Percentiles rank a stretch among this genome's conserved stretches.
These are phyloP conservation scores for Malassezia brasiliensis DNA, from an alignment of 1,284 basidiomycete species.

Conservation along the genomic window DNA sequence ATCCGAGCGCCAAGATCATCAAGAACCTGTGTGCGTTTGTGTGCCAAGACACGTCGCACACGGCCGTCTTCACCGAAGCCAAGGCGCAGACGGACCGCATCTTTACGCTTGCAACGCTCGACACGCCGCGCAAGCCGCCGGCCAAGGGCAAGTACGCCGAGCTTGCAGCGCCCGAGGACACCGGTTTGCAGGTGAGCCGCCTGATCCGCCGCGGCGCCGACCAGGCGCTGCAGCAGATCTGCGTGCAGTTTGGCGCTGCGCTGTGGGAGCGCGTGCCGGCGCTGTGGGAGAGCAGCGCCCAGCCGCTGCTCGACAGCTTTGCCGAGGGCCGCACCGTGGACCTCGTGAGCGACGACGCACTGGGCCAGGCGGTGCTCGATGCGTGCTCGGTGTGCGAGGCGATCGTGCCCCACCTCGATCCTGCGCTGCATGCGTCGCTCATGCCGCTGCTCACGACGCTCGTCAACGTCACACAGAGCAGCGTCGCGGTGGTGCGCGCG, in stretches of 20 bases:
- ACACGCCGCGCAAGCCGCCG: constrained; percentile 9
- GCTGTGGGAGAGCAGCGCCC: constrained; percentile 87
- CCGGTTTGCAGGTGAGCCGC: constrained; percentile 46
- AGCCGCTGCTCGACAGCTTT: constrained; percentile 64
- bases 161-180: constrained; percentile 40
- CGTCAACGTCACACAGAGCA: constrained; percentile 66
- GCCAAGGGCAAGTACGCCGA: constrained; percentile 5
- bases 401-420: constrained; percentile 65
- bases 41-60: constrained; percentile 71
- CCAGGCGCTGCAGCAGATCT: constrained; percentile 70
- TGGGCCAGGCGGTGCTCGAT: constrained; percentile 85
- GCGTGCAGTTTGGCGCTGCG: constrained; percentile 63
- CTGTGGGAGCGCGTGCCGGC: constrained; percentile 72
- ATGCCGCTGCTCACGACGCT: constrained; percentile 66
- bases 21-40: constrained; percentile 95
- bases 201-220: constrained; percentile 68
- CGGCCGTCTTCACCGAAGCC: constrained; percentile 71
- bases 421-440: constrained; percentile 62
- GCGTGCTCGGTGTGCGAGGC: constrained; percentile 80
- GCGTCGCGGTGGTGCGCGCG: constrained; percentile 78
- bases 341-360: constrained; percentile 26
- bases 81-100: constrained; percentile 63
- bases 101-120: constrained; percentile 58
- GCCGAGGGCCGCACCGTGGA: constrained; percentile 52
- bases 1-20: constrained; percentile 81